phyloP scores from a whole-genome alignment of 495 filamentous ascomycete species.

The Penicillium herquei region DNA sequence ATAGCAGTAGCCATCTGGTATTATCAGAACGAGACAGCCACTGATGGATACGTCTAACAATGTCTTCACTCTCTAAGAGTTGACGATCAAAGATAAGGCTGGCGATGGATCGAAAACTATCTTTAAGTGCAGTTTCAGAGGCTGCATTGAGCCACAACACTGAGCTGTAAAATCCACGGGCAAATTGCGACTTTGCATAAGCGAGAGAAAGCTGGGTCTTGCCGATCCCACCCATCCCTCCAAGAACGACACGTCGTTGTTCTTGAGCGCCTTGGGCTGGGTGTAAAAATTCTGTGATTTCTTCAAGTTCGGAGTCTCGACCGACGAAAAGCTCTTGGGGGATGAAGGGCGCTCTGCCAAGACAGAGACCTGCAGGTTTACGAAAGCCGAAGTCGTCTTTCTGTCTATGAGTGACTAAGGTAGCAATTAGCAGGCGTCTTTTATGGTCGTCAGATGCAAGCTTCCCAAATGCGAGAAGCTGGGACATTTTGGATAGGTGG shows the following conservation, averaged over 20 bases:
- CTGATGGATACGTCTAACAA: neutral
- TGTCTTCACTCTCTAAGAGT: neutral
- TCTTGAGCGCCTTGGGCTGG: neutral
- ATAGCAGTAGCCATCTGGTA: neutral
- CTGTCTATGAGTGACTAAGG: too few relatives aligned
- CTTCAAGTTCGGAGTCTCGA: constrained; percentile 3
- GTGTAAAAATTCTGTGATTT: neutral
- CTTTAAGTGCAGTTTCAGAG: neutral
- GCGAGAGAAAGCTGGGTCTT: neutral
- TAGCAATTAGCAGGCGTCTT: too few relatives aligned
- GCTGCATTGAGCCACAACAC: neutral
- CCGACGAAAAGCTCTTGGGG: constrained; percentile 10
- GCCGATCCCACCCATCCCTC: neutral
- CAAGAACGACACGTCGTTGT: constrained; percentile 5
- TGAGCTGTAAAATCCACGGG: neutral
- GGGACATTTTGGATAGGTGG: too few relatives aligned
- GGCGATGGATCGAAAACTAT: neutral
- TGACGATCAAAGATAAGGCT: neutral
- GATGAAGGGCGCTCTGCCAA: constrained; percentile 8
- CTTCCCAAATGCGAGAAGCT: too few relatives aligned
- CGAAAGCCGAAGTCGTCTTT: constrained; percentile 7
- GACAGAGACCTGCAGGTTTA: neutral
- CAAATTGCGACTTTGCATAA: neutral
- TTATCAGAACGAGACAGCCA: neutral
- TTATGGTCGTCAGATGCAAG: too few relatives aligned